Percentiles rank a stretch among this genome's conserved stretches.
Conservation (phyloP, 768 basidiomycete genomes). For the Suillus bovinus region DNA sequence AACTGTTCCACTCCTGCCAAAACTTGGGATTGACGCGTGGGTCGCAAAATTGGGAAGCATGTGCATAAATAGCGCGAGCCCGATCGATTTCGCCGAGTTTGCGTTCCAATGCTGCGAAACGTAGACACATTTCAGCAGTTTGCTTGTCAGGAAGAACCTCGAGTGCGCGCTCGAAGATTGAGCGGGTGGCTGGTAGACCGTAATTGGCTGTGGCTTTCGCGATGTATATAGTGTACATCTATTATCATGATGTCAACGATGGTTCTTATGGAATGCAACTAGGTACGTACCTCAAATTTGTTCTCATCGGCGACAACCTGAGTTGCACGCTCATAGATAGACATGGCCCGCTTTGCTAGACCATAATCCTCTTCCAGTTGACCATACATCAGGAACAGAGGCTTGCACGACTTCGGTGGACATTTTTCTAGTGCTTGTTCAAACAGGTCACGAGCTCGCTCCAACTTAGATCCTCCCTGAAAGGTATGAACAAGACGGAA, state of each 20-base stretch:
- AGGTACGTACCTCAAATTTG: constrained; percentile 80
- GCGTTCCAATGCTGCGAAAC: constrained; percentile 93
- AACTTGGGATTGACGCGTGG: constrained; percentile 89
- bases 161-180: constrained; percentile 94
- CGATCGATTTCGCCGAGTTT: constrained; percentile 99
- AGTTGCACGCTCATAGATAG: constrained; percentile 92
- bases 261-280: background rate
- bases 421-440: constrained; percentile 98
- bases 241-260: constrained; percentile 10
- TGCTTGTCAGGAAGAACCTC: constrained; percentile 92
- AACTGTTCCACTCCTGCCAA: constrained; percentile 96
- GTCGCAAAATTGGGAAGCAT: constrained; percentile 98
- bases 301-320: constrained; percentile 85
- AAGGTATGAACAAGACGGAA: constrained; percentile 7
- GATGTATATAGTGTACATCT: constrained; percentile 98
- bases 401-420: constrained; percentile 91
- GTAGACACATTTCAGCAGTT: constrained; percentile 96
- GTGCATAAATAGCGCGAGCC: constrained; percentile 93
- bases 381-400: constrained; percentile 95
- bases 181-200: constrained; percentile 92
- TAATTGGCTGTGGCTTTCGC: constrained; percentile 96
- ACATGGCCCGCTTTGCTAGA: constrained; percentile 94
- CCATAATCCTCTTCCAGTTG: constrained; percentile 94
- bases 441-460: constrained; percentile 95
- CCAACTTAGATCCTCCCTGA: constrained; percentile 90